Conservation (phyloP, 129 eudicot species). For the Logfia minima region DNA sequence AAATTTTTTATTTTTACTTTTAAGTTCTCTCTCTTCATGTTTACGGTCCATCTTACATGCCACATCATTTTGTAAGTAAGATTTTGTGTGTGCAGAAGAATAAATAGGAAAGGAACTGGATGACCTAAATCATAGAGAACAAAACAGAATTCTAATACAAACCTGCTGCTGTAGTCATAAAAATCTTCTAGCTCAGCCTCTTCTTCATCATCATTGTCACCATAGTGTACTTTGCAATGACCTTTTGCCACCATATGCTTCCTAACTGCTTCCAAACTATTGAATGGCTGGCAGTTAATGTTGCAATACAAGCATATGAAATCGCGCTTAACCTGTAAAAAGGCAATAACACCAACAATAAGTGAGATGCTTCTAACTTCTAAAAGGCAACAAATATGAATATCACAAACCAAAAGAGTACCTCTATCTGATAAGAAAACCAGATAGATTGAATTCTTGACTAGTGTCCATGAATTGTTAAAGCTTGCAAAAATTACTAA, state of each 20-base stretch:
- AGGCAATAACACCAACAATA: neutral
- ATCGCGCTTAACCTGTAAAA: conserved; percentile 82
- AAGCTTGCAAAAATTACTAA: neutral
- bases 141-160: conserved; percentile 3
- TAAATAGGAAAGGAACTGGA: neutral
- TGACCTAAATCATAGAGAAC: neutral
- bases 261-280: conserved; percentile 94
- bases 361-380: conserved; percentile 5
- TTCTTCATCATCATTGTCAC: conserved; percentile 97
- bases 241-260: conserved; percentile 96
- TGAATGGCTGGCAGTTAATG: conserved; percentile 77
- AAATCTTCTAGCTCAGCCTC: conserved; percentile 96
- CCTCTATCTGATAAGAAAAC: neutral
- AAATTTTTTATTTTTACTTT: too few species aligned
- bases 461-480: neutral
- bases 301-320: conserved; percentile 92
- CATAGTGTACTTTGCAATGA: conserved; percentile 96
- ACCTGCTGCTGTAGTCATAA: conserved; percentile 99
- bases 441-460: neutral
- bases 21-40: too few species aligned
- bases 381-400: neutral
- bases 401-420: neutral
- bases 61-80: too few species aligned
- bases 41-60: too few species aligned
- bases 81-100: neutral